Percentiles rank a stretch among this genome's conserved stretches.
Conservation (phyloP, 2,329 filamentous ascomycete genomes). For the Alternaria postmessia region DNA sequence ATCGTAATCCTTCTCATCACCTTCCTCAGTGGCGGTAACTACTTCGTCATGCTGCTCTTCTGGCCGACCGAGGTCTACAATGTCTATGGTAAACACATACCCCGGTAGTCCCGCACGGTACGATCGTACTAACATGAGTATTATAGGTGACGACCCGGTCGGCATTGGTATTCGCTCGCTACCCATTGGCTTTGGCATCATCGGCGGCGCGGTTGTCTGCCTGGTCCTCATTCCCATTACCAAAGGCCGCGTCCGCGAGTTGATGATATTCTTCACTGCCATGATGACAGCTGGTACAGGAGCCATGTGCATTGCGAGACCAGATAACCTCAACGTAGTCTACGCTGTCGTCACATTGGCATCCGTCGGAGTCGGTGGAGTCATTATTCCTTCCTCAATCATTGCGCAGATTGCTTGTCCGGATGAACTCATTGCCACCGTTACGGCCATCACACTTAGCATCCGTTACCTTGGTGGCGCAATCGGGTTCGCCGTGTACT, state of each 20-base stretch:
- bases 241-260: constrained; percentile 65
- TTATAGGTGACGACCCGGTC: constrained; percentile 65
- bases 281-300: constrained; percentile 73
- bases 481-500: constrained; percentile 66
- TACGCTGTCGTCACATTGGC: constrained; percentile 68
- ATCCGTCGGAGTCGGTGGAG: constrained; percentile 71
- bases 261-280: constrained; percentile 67
- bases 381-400: constrained; percentile 72
- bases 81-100: constrained; percentile 37
- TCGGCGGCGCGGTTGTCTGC: constrained; percentile 67
- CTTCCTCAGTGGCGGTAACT: constrained; percentile 46
- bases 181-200: constrained; percentile 70
- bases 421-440: constrained; percentile 73
- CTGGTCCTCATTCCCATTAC: constrained; percentile 66
- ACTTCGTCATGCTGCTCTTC: constrained; percentile 46
- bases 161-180: constrained; percentile 71
- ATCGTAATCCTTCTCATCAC: constrained; percentile 46
- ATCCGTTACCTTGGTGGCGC: constrained; percentile 73
- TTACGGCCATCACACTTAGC: constrained; percentile 72
- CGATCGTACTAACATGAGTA: constrained; percentile 7
- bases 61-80: constrained; percentile 48
- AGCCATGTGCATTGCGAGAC: constrained; percentile 59
- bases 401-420: constrained; percentile 75
- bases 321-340: constrained; percentile 63
- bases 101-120: fast-evolving